A percentile compares a stretch with the other conserved stretches of the same genome.
These are phyloP conservation scores for Calonectria pteridis DNA, from an alignment of 2,329 filamentous ascomycete species.

Conservation along the genomic window DNA sequence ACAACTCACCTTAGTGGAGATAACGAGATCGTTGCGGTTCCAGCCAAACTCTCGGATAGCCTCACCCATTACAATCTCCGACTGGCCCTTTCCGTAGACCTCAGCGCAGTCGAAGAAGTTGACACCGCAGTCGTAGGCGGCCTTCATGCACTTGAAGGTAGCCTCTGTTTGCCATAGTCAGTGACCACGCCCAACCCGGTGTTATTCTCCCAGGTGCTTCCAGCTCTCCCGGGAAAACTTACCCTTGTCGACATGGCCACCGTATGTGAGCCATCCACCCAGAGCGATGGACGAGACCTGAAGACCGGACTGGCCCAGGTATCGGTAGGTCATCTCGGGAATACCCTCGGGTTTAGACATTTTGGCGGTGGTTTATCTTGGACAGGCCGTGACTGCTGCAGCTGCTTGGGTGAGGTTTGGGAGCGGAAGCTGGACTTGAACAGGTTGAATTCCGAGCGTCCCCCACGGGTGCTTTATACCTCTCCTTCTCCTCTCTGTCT, in stretches of 20 bases:
- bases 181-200: background rate
- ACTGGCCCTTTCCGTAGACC: conserved; percentile 69
- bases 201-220: background rate
- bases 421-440: background rate
- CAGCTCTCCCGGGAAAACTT: conserved; percentile 36
- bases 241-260: conserved; percentile 78
- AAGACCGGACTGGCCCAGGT: conserved; percentile 77
- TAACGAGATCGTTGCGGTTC: conserved; percentile 72
- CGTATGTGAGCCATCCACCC: conserved; percentile 81
- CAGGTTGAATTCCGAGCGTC: background rate
- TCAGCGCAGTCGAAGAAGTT: conserved; percentile 76
- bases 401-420: background rate
- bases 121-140: conserved; percentile 69
- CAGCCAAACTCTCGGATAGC: conserved; percentile 71
- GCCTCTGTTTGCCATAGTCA: conserved; percentile 47
- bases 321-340: conserved; percentile 76
- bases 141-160: conserved; percentile 71
- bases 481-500: conserved; percentile 7
- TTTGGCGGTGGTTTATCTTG: conserved; percentile 26
- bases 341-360: conserved; percentile 58
- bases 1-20: conserved; percentile 67
- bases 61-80: conserved; percentile 72
- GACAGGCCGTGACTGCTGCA: background rate
- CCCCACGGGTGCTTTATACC: conserved; percentile 22
- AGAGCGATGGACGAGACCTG: conserved; percentile 81